Evolutionary conservation across 2,329 filamentous ascomycete genomes (phyloP).

Genomic region (Colletotrichum eremochloae): DNA sequence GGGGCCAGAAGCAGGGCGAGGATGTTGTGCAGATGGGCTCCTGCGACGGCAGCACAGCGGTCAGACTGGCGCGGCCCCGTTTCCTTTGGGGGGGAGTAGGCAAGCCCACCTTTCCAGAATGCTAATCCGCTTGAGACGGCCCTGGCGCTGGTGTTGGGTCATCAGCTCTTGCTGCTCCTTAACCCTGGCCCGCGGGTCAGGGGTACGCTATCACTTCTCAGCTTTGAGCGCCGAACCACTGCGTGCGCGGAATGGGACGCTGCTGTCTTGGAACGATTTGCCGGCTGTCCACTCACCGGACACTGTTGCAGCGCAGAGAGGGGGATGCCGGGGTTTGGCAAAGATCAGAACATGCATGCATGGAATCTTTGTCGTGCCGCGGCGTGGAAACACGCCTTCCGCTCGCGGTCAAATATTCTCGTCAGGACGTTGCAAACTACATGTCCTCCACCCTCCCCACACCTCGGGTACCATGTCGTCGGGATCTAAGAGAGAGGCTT

Average conservation of each 20-base stretch:
- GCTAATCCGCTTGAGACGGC: conserved; percentile 14
- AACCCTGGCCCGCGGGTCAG: conserved; percentile 8
- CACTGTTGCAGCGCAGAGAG: neutral
- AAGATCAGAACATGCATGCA: neutral
- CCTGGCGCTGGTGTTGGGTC: conserved; percentile 2
- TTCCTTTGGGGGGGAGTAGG: conserved; percentile 13
- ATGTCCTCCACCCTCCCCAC: neutral
- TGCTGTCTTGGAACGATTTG: conserved; percentile 18
- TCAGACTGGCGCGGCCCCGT: conserved; percentile 26
- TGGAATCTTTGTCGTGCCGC: neutral
- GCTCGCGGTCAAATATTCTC: neutral
- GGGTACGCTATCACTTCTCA: conserved; percentile 37
- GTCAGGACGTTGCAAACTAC: neutral
- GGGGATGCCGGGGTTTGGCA: neutral
- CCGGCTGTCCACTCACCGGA: conserved; percentile 12
- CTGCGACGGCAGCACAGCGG: conserved; percentile 24
- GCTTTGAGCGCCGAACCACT: conserved; percentile 23
- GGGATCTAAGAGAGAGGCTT: conserved; percentile 2
- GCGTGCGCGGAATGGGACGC: conserved; percentile 22
- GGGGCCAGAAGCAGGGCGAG: conserved; percentile 22
- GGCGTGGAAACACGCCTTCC: neutral
- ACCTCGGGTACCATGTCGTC: conserved; percentile 9
- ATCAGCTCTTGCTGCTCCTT: neutral
- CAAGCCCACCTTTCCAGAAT: conserved; percentile 24
- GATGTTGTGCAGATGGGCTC: conserved; percentile 40